Base-by-base conservation (phyloP, 2,329 filamentous ascomycete genomes). In the Microdochium nivale region DNA sequence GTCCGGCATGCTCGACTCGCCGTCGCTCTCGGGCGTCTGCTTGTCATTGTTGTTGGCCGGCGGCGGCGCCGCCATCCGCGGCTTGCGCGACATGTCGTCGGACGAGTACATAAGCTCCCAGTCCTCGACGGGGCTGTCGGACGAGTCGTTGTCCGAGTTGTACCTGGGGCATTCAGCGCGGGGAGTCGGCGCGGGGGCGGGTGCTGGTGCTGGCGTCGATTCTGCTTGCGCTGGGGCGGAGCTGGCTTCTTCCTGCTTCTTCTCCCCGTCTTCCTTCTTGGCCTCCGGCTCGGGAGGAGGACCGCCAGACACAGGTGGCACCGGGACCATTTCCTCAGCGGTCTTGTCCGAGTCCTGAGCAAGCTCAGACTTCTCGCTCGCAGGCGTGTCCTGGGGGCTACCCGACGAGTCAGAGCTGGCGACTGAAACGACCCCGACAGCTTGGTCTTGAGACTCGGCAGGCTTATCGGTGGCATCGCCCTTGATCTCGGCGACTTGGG, bases 41-140 rank as follows among this genome's bases (percentile, higher is more conserved):
- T 62, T 62, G 11, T 54, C 61, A 25, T 53, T 64, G 1, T 54
- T 55, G 13, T 65, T 50, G 3, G 58, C 47, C 2, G 59, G 43
- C 7, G 56, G 47, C 1, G 60, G 47, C 1, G 68, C 65, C 2
- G 67, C 61, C 43, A 70, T 61, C 16, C 73, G 70, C 3, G 75
- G 77, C 61, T 78, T 78, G 51, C 75, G 73, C 0, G 73, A 71
- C 64, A 79, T 75, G 58, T 84, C 79, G 55, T 83, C 80, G 49
- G 73, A 75, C 53, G 75, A 79, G 62, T 81, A 83, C 25, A 81
- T 69, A 56, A 76, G 71, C 56, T 83, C 79, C 71, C 75, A 83
- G 54, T 83, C 80, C 33, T 76, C 73, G 2, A 83, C 71, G 0
- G 81, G 81, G 7, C 78, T 81, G 46, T 82, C 80, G 0, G 79